phyloP scores from a whole-genome alignment of 2,329 filamentous ascomycete genomes.

The Cladorrhinum sp. region DNA sequence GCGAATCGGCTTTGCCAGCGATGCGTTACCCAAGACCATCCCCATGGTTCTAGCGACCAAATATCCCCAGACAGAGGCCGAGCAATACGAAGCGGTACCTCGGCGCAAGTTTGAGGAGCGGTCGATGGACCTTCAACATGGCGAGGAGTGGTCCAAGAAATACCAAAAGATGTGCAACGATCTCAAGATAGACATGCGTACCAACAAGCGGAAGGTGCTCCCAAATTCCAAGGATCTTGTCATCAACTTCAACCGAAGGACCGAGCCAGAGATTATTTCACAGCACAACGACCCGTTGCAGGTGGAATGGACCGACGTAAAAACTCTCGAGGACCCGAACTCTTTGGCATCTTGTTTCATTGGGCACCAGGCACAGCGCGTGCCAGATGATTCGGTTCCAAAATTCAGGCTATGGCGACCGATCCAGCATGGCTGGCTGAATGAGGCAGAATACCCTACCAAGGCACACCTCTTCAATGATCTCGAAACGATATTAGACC shows the following conservation, averaged over 20 bases:
- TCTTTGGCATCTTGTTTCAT: conserved; percentile 65
- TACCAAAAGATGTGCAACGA: conserved; percentile 83
- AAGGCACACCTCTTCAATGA: conserved; percentile 81
- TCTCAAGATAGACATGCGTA: conserved; percentile 84
- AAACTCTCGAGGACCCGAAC: conserved; percentile 62
- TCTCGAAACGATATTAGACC: conserved; percentile 81
- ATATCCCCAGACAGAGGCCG: conserved; percentile 74
- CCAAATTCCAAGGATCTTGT: conserved; percentile 98
- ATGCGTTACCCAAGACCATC: conserved; percentile 89
- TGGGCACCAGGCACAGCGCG: conserved; percentile 76
- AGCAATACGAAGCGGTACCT: conserved; percentile 77
- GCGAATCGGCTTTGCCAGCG: conserved; percentile 90
- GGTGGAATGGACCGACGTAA: conserved; percentile 91
- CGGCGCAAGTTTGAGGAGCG: conserved; percentile 63
- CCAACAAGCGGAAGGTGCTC: conserved; percentile 89
- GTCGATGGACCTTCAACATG: conserved; percentile 75
- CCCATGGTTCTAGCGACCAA: conserved; percentile 88
- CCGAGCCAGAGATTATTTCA: conserved; percentile 79
- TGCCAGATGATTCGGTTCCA: conserved; percentile 84
- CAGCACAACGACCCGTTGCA: conserved; percentile 93
- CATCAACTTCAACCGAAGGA: conserved; percentile 86
- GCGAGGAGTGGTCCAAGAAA: conserved; percentile 72
- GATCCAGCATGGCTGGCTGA: conserved; percentile 79
- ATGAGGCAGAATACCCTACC: conserved; percentile 82
- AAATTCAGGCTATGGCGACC: conserved; percentile 94